Conservation (phyloP, 2,329 filamentous ascomycete genomes). For the Exophiala lecanii-corni region DNA sequence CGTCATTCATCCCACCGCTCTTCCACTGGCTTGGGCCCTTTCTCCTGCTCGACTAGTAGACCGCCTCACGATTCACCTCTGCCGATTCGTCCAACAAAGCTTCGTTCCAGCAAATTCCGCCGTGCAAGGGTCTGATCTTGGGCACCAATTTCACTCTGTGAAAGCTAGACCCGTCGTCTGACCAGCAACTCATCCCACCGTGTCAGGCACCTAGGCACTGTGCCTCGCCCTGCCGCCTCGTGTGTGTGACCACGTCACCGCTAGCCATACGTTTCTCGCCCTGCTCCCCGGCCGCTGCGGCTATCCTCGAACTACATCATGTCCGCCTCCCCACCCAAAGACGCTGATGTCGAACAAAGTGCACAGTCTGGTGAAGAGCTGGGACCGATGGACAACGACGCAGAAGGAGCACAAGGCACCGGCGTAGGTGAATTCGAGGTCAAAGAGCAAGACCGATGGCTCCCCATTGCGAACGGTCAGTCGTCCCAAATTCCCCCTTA, state of each 20-base stretch:
- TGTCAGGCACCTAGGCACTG: constrained; percentile 17
- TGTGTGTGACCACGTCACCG: constrained; percentile 42
- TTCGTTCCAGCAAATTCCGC: neutral
- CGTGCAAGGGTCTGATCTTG: constrained; percentile 17
- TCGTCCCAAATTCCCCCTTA: constrained; percentile 32
- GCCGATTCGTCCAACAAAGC: constrained; percentile 5
- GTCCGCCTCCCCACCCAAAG: constrained; percentile 93
- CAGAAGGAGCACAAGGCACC: constrained; percentile 66
- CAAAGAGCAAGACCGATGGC: constrained; percentile 99
- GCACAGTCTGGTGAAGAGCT: constrained; percentile 88
- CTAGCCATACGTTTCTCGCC: constrained; percentile 34
- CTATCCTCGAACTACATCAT: constrained; percentile 60
- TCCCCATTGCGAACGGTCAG: constrained; percentile 98
- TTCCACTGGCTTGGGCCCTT: neutral
- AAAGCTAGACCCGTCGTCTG: constrained; percentile 18
- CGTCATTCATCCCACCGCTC: constrained; percentile 13
- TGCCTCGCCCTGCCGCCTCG: constrained; percentile 17
- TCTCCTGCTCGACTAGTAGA: constrained; percentile 10
- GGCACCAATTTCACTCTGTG: constrained; percentile 20
- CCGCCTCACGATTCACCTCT: constrained; percentile 15
- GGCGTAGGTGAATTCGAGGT: constrained; percentile 92
- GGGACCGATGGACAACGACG: constrained; percentile 75
- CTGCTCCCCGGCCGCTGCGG: constrained; percentile 34
- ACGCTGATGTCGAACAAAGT: constrained; percentile 80
- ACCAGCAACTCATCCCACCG: constrained; percentile 12